Base-by-base conservation (phyloP, 352 stramenopile genomes). In the Globisporangium okanoganense region DNA sequence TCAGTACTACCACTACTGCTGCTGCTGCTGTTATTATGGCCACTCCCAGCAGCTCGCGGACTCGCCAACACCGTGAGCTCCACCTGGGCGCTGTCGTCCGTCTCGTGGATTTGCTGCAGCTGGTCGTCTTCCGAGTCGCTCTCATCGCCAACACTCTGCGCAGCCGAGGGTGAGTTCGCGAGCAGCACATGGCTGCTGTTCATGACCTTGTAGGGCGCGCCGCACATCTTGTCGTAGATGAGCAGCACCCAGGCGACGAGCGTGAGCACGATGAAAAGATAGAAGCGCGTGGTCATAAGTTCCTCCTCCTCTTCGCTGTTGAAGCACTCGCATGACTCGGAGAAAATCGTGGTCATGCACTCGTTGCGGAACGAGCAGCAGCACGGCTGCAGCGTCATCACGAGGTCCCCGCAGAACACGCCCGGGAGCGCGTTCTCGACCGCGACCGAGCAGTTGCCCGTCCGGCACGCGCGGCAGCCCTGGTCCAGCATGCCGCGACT, bases 321-420 rank as follows among this genome's bases (percentile, higher is more conserved):
- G 58, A 85, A 82, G 59, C 82, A 92, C 49, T 90, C 78, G 69
- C 82, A 92, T 16, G 62, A 69, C 65, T 88, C 70, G 8, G 69
- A 85, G 67, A 87, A 89, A 48, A 89, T 87, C 55, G 78, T 90
- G 33, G 76, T 88, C 66, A 85, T 86, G 61, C 82, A 92, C 60
- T 90, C 79, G 61, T 89, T 90, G 20, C 76, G 78, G 69, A 79
- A 89, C 43, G 73, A 49, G 61, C 82, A 92, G 75, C 82, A 92
- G 67, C 82, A 92, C 58, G 82, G 79, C 58, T 85, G 72, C 49
- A 88, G 81, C 48, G 79, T 85, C 63, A 70, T 67, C 57, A 87
- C 56, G 36, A 90, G 64, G 45, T 92, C 78, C 8, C 82, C 78
- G 27, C 82, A 92, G 65, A 86, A 92, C 52, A 88, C 82, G 25